These are phyloP conservation scores for Inga oerstediana DNA, from an alignment of 306 rosid genomes.

Conservation along the genomic window DNA sequence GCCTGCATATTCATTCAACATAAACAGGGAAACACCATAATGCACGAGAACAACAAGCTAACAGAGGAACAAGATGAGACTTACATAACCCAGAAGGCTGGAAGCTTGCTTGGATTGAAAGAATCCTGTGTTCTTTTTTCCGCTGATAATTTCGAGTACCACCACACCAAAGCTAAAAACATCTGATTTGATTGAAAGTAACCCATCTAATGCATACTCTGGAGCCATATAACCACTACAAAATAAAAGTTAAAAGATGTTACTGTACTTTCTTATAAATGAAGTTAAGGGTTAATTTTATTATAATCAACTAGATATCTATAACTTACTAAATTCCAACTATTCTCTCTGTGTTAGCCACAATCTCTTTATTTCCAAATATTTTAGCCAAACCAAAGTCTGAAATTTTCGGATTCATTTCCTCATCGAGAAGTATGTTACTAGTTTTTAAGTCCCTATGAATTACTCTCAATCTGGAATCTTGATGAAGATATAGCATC, in stretches of 20 bases:
- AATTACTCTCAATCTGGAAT: conserved; percentile 8
- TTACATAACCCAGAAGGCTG: conserved; percentile 52
- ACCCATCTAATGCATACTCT: conserved; percentile 40
- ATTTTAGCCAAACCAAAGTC: conserved; percentile 35
- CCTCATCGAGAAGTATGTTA: conserved; percentile 31
- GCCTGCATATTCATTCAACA: conserved; percentile 28
- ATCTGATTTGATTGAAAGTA: conserved; percentile 51
- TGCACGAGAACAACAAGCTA: neutral
- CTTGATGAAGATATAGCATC: conserved; percentile 29
- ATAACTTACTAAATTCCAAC: conserved; percentile 26
- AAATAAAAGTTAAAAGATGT: neutral
- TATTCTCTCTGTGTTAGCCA: conserved; percentile 1
- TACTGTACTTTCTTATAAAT: neutral
- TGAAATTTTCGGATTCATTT: conserved; percentile 30
- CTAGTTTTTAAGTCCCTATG: conserved; percentile 31
- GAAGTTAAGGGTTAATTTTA: neutral
- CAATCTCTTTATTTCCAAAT: conserved; percentile 30
- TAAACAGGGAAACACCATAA: neutral
- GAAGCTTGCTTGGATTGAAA: conserved; percentile 31
- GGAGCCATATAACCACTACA: conserved; percentile 53
- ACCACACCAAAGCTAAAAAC: conserved; percentile 56
- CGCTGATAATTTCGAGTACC: conserved; percentile 53
- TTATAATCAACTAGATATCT: neutral
- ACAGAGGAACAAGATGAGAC: neutral
- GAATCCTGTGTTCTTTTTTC: conserved; percentile 46